Conservation (phyloP, 768 basidiomycete species). For the Boletus coccyginus region DNA sequence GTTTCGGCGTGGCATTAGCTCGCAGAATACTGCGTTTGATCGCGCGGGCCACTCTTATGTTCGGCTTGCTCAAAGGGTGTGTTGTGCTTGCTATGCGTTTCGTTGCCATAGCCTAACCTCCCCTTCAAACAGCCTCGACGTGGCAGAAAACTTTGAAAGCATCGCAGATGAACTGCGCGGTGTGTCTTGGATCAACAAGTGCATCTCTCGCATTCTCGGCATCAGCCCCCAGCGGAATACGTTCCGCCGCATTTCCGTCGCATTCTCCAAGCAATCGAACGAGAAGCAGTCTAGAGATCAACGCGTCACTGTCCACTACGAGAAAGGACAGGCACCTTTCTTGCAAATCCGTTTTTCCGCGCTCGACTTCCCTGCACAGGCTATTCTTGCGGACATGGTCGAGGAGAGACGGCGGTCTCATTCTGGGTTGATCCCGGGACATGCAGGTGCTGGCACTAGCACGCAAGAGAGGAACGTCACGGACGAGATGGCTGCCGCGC, state of each 20-base stretch:
- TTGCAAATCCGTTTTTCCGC: constrained; percentile 56
- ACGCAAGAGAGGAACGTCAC: constrained; percentile 2
- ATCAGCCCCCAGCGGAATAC: constrained; percentile 52
- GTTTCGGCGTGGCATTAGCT: constrained; percentile 51
- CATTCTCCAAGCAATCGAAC: constrained; percentile 20
- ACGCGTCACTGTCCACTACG: constrained; percentile 50
- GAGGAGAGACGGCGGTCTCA: constrained; percentile 16
- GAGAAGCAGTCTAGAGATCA: constrained; percentile 22
- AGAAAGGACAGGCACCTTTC: constrained; percentile 44
- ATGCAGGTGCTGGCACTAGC: neutral
- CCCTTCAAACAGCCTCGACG: constrained; percentile 43
- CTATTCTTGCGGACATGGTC: constrained; percentile 8
- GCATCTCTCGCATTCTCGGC: constrained; percentile 45
- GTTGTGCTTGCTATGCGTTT: constrained; percentile 17
- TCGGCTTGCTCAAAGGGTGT: constrained; percentile 70
- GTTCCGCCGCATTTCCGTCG: constrained; percentile 53
- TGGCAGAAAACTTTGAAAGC: constrained; percentile 50
- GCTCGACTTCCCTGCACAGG: constrained; percentile 40
- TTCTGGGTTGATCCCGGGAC: constrained; percentile 6
- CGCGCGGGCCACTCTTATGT: constrained; percentile 51
- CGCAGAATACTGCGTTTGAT: constrained; percentile 59
- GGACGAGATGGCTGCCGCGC: constrained; percentile 8
- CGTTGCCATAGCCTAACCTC: neutral
- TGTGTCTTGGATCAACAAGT: constrained; percentile 18
- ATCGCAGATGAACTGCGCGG: constrained; percentile 40